These are phyloP conservation scores for Sordariomycetes sp. DNA, from an alignment of 2,329 filamentous ascomycete species.

Conservation along the genomic window DNA sequence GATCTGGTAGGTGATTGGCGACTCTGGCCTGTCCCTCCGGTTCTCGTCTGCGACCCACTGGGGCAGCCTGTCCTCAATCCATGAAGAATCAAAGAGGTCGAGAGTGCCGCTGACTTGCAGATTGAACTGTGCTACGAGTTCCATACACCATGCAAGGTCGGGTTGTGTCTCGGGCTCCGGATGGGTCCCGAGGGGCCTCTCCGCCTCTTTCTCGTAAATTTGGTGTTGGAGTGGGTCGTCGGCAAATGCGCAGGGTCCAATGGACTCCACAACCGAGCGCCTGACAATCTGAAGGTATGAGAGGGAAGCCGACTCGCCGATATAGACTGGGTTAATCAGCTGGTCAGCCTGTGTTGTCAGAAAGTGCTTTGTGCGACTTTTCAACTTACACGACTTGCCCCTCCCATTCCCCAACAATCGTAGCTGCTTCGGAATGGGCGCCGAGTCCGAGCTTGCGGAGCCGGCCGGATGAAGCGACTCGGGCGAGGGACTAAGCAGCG, in stretches of 20 bases:
- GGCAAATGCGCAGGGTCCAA: not conserved
- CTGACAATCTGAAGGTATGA: not conserved
- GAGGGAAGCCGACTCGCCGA: not conserved
- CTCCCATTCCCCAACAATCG: not conserved
- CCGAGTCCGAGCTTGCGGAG: not conserved
- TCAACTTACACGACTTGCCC: not conserved
- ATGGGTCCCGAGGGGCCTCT: not conserved
- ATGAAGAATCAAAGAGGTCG: not conserved
- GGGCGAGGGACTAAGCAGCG: not conserved
- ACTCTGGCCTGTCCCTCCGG: not conserved
- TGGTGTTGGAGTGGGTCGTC: not conserved
- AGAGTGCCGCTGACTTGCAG: conserved; percentile 1
- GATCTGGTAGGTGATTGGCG: not conserved
- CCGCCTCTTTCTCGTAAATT: not conserved
- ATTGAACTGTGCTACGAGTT: not conserved
- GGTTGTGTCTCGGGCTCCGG: not conserved
- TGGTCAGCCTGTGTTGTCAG: not conserved
- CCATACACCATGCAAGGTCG: not conserved
- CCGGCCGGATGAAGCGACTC: not conserved
- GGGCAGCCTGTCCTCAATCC: not conserved
- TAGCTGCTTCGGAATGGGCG: not conserved
- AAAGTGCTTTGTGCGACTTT: not conserved
- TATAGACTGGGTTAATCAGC: not conserved
- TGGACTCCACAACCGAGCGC: not conserved
- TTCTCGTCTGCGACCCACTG: not conserved